Evolutionary conservation across 108 stramenopile genomes (phyloP).

Genomic region (Skeletonema tropicum): DNA sequence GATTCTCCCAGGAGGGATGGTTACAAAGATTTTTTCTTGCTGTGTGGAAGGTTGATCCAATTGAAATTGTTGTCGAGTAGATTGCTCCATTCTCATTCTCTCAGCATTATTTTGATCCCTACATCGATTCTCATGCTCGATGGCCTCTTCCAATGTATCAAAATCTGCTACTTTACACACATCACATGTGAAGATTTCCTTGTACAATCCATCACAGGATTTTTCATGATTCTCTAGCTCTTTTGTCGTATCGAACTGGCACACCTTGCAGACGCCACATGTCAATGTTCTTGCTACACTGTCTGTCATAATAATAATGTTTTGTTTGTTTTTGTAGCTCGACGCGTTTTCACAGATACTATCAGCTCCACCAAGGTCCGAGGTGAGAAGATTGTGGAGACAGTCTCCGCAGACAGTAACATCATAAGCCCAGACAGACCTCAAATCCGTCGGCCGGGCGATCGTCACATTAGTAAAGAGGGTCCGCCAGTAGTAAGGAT

Average conservation of each 20-base stretch:
- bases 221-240: background rate
- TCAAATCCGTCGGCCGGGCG: no score
- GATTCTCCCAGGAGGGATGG: background rate
- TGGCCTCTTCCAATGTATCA: slow-evolving; percentile 32
- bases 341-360: no score
- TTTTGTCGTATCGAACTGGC: background rate
- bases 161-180: slow-evolving; percentile 28
- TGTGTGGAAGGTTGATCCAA: background rate
- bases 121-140: slow-evolving; percentile 29
- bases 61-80: background rate
- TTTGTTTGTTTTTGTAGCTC: no score
- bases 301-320: no score
- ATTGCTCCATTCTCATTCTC: background rate
- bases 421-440: no score
- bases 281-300: background rate
- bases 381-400: no score
- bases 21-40: background rate
- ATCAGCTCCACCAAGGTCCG: no score
- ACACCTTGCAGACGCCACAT: background rate
- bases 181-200: slow-evolving; percentile 21
- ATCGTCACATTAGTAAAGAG: no score
- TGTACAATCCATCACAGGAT: background rate
- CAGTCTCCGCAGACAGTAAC: no score
- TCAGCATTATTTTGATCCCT: background rate
- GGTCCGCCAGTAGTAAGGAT: no score